A percentile compares a stretch with the other conserved stretches of the same genome.
Conservation (phyloP, 148 eudicot species). For the Chenopodium suecicum region DNA sequence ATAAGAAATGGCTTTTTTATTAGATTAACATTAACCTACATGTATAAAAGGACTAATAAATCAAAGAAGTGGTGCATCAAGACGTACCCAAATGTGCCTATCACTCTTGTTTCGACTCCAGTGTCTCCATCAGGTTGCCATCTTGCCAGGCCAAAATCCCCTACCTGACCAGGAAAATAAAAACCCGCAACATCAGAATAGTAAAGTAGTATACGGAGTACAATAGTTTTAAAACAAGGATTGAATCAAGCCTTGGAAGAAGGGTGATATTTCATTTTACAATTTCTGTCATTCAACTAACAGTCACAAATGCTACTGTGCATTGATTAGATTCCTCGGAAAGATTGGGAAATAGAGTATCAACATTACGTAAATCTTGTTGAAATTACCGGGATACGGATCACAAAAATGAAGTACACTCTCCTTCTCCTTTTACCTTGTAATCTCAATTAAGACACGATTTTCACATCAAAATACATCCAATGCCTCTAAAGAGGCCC, state of each 20-base stretch:
- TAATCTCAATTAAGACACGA: background rate
- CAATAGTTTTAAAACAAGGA: too few species aligned
- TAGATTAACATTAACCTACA: background rate
- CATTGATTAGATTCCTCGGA: too few species aligned
- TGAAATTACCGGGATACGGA: too few species aligned
- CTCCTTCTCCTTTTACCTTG: background rate
- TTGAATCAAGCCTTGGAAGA: background rate
- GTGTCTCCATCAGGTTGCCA: constrained; percentile 88
- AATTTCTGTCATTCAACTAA: background rate
- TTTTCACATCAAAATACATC: background rate
- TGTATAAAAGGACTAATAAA: background rate
- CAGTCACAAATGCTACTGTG: background rate
- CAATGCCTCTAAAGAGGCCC: background rate
- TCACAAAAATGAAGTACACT: background rate
- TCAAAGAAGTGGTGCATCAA: background rate
- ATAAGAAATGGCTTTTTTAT: background rate
- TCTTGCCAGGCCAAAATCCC: constrained; percentile 74
- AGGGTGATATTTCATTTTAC: too few species aligned
- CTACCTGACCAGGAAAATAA: constrained; percentile 42
- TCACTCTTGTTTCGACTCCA: constrained; percentile 68
- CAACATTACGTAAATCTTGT: too few species aligned
- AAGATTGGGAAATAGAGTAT: too few species aligned
- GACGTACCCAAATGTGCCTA: constrained; percentile 72
- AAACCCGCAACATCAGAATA: background rate
- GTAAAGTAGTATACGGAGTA: too few species aligned